phyloP scores from a whole-genome alignment of 495 filamentous ascomycete species.

The Pyrenopolyporus hunteri region DNA sequence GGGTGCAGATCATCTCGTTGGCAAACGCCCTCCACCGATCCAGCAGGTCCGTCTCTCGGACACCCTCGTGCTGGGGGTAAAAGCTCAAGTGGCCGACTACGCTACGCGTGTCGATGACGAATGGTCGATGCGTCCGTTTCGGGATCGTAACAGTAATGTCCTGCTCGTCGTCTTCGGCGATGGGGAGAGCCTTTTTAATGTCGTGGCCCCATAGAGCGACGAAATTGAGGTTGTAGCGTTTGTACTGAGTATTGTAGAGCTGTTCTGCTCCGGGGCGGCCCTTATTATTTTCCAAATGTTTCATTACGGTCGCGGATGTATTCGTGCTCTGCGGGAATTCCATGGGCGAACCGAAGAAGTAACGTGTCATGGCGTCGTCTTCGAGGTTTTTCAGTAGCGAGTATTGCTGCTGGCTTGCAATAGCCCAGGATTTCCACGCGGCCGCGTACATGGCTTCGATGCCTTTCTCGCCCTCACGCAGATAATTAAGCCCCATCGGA shows the following conservation, averaged over 20 bases:
- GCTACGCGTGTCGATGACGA: conserved; percentile 59
- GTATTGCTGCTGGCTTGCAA: conserved; percentile 61
- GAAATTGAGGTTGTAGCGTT: conserved; percentile 54
- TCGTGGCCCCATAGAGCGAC: conserved; percentile 56
- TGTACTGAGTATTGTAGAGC: conserved; percentile 53
- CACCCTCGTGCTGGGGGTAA: conserved; percentile 46
- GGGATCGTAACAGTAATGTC: conserved; percentile 42
- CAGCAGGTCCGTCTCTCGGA: conserved; percentile 59
- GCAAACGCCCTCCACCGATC: conserved; percentile 59
- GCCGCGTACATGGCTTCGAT: conserved; percentile 30
- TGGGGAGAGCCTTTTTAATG: conserved; percentile 36
- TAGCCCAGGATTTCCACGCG: conserved; percentile 53
- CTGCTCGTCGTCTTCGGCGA: conserved; percentile 43
- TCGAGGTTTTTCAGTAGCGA: conserved; percentile 61
- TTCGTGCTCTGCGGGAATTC: conserved; percentile 24
- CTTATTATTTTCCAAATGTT: conserved; percentile 14
- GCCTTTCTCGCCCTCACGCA: conserved; percentile 10
- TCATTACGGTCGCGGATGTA: conserved; percentile 15
- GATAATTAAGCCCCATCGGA: conserved; percentile 44
- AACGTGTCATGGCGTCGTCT: conserved; percentile 48
- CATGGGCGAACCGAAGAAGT: conserved; percentile 54
- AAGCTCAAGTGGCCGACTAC: conserved; percentile 59
- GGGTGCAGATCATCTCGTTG: conserved; percentile 48
- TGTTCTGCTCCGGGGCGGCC: conserved; percentile 42
- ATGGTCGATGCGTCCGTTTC: conserved; percentile 34